These are phyloP conservation scores for Bathelium albidoporum DNA, from an alignment of 495 filamentous ascomycete species.

Conservation along the genomic window DNA sequence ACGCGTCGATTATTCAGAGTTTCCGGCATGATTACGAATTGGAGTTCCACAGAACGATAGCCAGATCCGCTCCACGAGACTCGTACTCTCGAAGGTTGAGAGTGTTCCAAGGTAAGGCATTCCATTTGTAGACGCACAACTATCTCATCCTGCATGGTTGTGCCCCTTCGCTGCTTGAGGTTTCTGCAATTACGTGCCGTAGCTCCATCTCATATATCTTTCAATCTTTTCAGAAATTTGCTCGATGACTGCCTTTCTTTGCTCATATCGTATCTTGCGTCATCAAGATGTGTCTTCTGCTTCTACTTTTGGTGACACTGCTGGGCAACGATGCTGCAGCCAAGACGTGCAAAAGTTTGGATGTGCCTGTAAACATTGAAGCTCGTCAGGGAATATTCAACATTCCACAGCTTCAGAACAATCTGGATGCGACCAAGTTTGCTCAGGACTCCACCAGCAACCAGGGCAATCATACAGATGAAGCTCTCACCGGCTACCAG, in stretches of 20 bases:
- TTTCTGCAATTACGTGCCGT: no score
- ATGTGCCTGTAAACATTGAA: slow-evolving; percentile 26
- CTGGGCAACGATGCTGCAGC: slow-evolving; percentile 14
- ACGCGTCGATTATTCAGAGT: no score
- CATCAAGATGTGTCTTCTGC: background rate
- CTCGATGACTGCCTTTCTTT: background rate
- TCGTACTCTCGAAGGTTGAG: no score
- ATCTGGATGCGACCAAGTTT: slow-evolving; percentile 31
- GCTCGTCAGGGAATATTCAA: slow-evolving; percentile 30
- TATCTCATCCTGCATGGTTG: background rate
- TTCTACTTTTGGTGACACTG: slow-evolving; percentile 7
- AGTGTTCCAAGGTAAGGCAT: no score
- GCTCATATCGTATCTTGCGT: background rate
- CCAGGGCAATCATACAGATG: slow-evolving; percentile 25
- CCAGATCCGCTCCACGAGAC: no score
- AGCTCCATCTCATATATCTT: no score
- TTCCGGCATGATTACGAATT: no score
- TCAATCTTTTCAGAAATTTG: no score
- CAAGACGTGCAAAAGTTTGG: slow-evolving; percentile 28
- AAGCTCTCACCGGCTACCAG: slow-evolving; percentile 25
- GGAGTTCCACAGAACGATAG: no score
- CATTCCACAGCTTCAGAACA: slow-evolving; percentile 23
- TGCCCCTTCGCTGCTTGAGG: background rate
- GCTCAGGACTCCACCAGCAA: slow-evolving; percentile 23
- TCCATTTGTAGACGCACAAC: no score